A percentile compares a stretch with the other conserved stretches of the same genome.
phyloP scores from a whole-genome alignment of 2,329 filamentous ascomycete genomes.

The Periconia sp. region DNA sequence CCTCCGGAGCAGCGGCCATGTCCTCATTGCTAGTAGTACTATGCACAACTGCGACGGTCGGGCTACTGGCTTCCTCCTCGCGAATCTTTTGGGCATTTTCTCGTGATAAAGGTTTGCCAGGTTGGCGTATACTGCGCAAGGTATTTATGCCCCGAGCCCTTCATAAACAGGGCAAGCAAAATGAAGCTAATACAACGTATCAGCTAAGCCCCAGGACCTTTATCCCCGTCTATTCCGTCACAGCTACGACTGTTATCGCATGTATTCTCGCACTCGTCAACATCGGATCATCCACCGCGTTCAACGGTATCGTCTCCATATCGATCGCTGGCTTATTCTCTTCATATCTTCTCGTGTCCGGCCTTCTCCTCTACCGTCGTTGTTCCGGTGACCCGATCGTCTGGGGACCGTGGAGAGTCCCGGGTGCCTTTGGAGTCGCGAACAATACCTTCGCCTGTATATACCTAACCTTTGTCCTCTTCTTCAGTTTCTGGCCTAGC shows the following conservation, averaged over 20 bases:
- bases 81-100: constrained; percentile 46
- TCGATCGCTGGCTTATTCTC: constrained; percentile 28
- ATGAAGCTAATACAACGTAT: constrained; percentile 5
- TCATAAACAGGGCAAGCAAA: background rate
- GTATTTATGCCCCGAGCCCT: constrained; percentile 5
- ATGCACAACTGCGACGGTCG: constrained; percentile 37
- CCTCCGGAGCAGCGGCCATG: constrained; percentile 49
- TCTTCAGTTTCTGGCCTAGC: constrained; percentile 33
- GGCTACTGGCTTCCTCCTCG: constrained; percentile 40
- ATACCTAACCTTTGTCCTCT: constrained; percentile 27
- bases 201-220: constrained; percentile 17
- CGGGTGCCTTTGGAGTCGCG: constrained; percentile 16
- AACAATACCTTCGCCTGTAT: constrained; percentile 27
- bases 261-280: constrained; percentile 52
- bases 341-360: constrained; percentile 26
- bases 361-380: constrained; percentile 29
- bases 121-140: constrained; percentile 23
- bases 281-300: constrained; percentile 42
- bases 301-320: constrained; percentile 32
- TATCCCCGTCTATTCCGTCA: constrained; percentile 39
- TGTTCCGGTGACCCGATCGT: constrained; percentile 9
- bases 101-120: constrained; percentile 45
- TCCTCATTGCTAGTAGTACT: constrained; percentile 31
- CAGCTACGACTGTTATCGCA: constrained; percentile 37
- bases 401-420: constrained; percentile 30